Base-by-base conservation (phyloP, 108 stramenopile genomes). In the Cyclotella sp. region DNA sequence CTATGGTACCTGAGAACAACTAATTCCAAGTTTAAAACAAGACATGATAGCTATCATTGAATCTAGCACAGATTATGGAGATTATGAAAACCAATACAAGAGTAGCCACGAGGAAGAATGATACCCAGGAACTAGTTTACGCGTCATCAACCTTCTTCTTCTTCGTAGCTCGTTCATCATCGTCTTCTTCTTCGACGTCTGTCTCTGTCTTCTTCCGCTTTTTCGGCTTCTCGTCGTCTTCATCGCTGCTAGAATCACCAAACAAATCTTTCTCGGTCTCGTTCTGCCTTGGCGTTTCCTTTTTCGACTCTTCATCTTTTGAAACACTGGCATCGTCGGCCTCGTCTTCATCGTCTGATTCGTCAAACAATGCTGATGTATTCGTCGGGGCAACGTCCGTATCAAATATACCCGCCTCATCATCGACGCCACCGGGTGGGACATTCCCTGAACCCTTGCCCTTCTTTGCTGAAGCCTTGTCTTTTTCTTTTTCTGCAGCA, bases 201-300 rank as follows among this genome's bases (percentile, higher is more conserved):
- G 13, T 8, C 9, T 62, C 60, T 29, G 29, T 7, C 6, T 59
- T 22, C 63, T 70, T 71, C 57, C 77, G 58, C 70, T 65, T 78
- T 39, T 78, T 78, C 1, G 63, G 52, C 68, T 53, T 63, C 54
- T 71, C 49, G 30, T 65, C 45, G 0, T 78, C 77, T 45, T 78
- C 77, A 57, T 60, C 70, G 29, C 54, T 69, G 45, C 34, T 68
- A 22, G 70, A 45, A 44, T 88, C 91, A 13, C 91, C 91, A 82
- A 93, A 93, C 27, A 93, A 70, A 44, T 93, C 91, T 55, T 90
- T 78, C 52, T 89, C 87, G 15, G 86, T 87, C 24, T 73, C 82
- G 41, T 66, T 68, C 77, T 55, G 67, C 14, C 75, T 53, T 54
- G 18, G 65, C 39, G 68, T 43, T 24, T 55, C 79, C 30, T 49